These are phyloP conservation scores for Letharia columbiana DNA, from an alignment of 495 filamentous ascomycete species.

Conservation along the genomic window DNA sequence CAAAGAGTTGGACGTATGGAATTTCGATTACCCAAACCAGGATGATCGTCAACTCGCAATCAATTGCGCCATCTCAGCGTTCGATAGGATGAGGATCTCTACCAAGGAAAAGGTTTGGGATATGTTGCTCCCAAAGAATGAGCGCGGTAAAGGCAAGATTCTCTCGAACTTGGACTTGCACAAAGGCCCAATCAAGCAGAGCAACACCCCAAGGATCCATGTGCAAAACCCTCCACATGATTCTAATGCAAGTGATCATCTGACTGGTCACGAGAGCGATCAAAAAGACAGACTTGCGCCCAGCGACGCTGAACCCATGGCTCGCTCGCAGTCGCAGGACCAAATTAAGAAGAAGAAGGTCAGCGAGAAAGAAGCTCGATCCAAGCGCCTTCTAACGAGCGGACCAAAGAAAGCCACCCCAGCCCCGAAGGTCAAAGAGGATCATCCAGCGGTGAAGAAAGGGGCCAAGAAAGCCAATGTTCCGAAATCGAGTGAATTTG, in stretches of 20 bases:
- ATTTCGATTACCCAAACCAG: conserved; percentile 56
- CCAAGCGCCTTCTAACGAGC: conserved; percentile 54
- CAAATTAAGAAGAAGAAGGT: conserved; percentile 50
- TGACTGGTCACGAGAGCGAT: conserved; percentile 48
- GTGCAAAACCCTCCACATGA: conserved; percentile 46
- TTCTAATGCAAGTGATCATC: conserved; percentile 29
- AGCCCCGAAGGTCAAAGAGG: conserved; percentile 39
- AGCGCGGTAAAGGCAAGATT: conserved; percentile 71
- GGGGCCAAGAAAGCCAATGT: conserved; percentile 47
- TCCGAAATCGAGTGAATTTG: conserved; percentile 64
- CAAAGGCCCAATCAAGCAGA: conserved; percentile 46
- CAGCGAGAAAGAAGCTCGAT: conserved; percentile 51
- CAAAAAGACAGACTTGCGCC: conserved; percentile 36
- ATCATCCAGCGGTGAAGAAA: conserved; percentile 36
- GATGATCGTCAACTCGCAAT: conserved; percentile 71
- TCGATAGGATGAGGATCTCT: conserved; percentile 68
- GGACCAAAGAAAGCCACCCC: conserved; percentile 39
- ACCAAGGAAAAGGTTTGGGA: conserved; percentile 73
- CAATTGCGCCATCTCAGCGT: conserved; percentile 72
- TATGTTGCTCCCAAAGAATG: conserved; percentile 59
- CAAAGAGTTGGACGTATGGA: conserved; percentile 78
- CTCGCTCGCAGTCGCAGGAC: conserved; percentile 46
- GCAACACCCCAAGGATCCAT: conserved; percentile 47
- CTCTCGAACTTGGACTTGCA: conserved; percentile 66
- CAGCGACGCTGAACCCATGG: conserved; percentile 43